A percentile compares a stretch with the other conserved stretches of the same genome.
Evolutionary conservation across 2,329 filamentous ascomycete genomes (phyloP).

Genomic region (Aspergillus brasiliensis): DNA sequence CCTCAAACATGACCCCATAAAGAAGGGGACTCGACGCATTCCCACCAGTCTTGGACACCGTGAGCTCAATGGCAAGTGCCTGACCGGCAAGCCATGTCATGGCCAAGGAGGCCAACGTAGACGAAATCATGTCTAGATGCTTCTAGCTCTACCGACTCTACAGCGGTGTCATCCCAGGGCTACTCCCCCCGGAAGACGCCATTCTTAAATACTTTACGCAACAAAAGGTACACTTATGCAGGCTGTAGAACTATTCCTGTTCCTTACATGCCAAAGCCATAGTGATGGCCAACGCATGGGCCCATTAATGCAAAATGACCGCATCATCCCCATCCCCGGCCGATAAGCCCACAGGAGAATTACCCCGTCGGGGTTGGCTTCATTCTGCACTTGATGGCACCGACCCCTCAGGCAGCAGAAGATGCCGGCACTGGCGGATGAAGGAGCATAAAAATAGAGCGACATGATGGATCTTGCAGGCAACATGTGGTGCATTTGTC

Average conservation of each 20-base stretch:
- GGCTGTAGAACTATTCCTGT: neutral
- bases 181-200: too few relatives aligned
- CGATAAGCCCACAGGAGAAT: neutral
- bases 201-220: too few relatives aligned
- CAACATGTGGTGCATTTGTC: too few relatives aligned
- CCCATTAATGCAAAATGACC: neutral
- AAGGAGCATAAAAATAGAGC: neutral
- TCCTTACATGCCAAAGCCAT: neutral
- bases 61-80: neutral
- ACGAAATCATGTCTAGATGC: neutral
- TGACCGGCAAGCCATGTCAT: neutral
- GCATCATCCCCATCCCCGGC: neutral
- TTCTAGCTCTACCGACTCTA: too few relatives aligned
- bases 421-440: neutral
- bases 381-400: neutral
- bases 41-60: slow-evolving; percentile 18
- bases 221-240: neutral
- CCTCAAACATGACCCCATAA: slow-evolving; percentile 43
- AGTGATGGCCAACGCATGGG: neutral
- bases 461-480: too few relatives aligned
- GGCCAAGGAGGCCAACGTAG: neutral
- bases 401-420: neutral
- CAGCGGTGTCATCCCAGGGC: too few relatives aligned
- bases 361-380: neutral
- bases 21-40: slow-evolving; percentile 37